phyloP scores from a whole-genome alignment of 169 alveolate genomes.

The Plasmodium malariae region DNA sequence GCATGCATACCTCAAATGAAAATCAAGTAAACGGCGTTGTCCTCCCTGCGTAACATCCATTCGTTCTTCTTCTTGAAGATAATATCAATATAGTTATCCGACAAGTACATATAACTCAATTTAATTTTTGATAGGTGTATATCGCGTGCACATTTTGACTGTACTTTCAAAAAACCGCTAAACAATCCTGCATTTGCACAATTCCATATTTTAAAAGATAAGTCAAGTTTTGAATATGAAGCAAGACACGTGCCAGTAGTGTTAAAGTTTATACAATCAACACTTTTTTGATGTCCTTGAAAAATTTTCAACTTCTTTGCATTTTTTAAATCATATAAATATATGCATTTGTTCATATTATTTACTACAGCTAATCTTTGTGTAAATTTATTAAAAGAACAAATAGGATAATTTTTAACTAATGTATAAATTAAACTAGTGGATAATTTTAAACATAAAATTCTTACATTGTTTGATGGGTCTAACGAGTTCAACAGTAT shows the following conservation, averaged over 20 bases:
- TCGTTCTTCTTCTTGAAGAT: constrained; percentile 60
- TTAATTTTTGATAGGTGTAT: constrained; percentile 63
- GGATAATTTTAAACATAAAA: constrained; percentile 53
- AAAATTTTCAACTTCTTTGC: constrained; percentile 72
- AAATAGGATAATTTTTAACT: constrained; percentile 55
- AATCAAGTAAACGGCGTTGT: constrained; percentile 45
- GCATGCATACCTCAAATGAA: background rate
- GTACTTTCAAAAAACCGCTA: constrained; percentile 70
- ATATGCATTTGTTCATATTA: constrained; percentile 58
- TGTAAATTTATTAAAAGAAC: constrained; percentile 71
- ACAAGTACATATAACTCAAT: constrained; percentile 24
- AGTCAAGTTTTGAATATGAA: constrained; percentile 69
- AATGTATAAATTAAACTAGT: constrained; percentile 67
- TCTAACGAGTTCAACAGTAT: constrained; percentile 64
- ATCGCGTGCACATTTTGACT: constrained; percentile 48
- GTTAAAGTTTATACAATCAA: constrained; percentile 64
- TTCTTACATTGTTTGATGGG: constrained; percentile 72
- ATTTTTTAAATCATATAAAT: constrained; percentile 73
- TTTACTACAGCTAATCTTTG: constrained; percentile 75
- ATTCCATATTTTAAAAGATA: constrained; percentile 73
- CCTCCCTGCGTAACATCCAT: constrained; percentile 62
- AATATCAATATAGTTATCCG: constrained; percentile 59
- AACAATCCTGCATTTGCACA: constrained; percentile 72
- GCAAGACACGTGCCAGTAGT: constrained; percentile 51
- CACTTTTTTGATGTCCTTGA: constrained; percentile 72